Conservation (phyloP, 176 grass and related monocot species). For the Aegilops umbellulata region DNA sequence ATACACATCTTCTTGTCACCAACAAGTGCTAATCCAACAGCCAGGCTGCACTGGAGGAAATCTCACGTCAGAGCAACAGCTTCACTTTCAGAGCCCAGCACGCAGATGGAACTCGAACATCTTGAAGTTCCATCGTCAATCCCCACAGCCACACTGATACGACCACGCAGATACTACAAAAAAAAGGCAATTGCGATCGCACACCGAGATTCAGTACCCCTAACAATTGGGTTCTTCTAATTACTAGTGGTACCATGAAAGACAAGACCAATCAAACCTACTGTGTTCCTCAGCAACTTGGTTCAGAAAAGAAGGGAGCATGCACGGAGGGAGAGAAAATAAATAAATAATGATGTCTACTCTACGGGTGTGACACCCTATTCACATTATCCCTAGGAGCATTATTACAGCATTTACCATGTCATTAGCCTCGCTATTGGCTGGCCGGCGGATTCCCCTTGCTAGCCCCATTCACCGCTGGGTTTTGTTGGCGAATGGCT, state of each 20-base stretch:
- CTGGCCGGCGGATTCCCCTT: constrained; percentile 14
- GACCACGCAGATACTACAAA: not conserved
- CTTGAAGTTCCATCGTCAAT: not conserved
- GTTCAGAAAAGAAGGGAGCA: not conserved
- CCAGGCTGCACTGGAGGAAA: not conserved
- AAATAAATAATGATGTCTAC: not conserved
- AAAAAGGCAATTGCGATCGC: not conserved
- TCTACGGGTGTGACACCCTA: constrained; percentile 25
- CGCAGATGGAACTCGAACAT: not conserved
- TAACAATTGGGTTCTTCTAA: not conserved
- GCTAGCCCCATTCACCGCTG: not conserved
- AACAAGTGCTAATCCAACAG: not conserved
- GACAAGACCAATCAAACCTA: constrained; percentile 13
- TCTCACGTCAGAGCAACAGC: not conserved
- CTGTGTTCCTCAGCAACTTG: not conserved
- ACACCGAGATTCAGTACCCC: not conserved
- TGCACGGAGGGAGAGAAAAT: not conserved
- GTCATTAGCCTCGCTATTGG: constrained; percentile 20
- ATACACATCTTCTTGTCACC: not conserved
- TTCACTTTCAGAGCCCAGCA: not conserved
- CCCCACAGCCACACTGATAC: not conserved
- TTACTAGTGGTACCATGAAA: not conserved
- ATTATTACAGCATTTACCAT: constrained; percentile 38
- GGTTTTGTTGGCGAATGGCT: not conserved
- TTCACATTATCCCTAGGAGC: constrained; percentile 35